These are phyloP conservation scores for Tarenaya hassleriana DNA, from an alignment of 345 rosid genomes.

Conservation along the genomic window DNA sequence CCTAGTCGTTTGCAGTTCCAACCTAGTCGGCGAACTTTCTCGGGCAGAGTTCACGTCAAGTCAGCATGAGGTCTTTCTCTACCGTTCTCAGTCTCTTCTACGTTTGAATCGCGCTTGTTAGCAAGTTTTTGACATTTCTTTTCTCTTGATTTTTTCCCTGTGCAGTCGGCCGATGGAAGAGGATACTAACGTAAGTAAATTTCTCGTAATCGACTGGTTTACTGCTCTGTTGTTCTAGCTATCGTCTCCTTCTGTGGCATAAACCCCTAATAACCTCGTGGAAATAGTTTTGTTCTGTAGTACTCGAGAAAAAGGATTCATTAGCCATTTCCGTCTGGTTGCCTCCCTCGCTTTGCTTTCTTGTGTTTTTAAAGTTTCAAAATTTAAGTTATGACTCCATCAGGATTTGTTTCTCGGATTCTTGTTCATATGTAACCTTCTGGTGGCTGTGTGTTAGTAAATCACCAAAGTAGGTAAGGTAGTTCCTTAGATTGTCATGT, in stretches of 20 bases:
- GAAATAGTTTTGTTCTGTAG: neutral
- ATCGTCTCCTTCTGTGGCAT: neutral
- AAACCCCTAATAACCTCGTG: neutral
- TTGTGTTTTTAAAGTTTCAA: no score
- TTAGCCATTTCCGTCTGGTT: neutral
- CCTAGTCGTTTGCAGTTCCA: neutral
- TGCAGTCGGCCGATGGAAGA: slow-evolving; percentile 67
- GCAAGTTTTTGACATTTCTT: slow-evolving; percentile 1
- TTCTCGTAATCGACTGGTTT: neutral
- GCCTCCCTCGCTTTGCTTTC: neutral
- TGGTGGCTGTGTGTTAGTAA: no score
- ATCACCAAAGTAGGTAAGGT: no score
- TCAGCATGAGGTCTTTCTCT: slow-evolving; percentile 21
- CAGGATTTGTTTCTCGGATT: no score
- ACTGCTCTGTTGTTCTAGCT: slow-evolving; percentile 3
- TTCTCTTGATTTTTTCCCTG: neutral
- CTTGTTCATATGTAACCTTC: no score
- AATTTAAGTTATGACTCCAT: neutral
- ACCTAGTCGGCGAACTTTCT: neutral
- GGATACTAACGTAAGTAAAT: slow-evolving; percentile 36
- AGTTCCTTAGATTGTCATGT: neutral
- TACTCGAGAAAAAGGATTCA: neutral
- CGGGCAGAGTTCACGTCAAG: slow-evolving; percentile 9
- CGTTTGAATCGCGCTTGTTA: neutral
- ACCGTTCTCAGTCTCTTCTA: slow-evolving; percentile 5